These are phyloP conservation scores for Inga laurina DNA, from an alignment of 306 rosid genomes.

Conservation along the genomic window DNA sequence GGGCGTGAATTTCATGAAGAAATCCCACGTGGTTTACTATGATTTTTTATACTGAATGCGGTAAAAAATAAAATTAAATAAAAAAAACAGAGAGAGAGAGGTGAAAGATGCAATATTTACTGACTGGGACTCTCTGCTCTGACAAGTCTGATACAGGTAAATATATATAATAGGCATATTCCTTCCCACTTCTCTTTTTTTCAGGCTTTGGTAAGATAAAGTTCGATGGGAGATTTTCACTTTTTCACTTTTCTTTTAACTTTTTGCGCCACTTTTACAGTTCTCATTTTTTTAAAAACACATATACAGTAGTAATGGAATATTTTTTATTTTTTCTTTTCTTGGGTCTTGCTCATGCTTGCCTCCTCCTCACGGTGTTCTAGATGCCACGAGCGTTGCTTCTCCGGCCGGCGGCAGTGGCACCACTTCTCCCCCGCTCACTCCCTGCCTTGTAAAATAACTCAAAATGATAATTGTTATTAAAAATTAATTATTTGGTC, in stretches of 20 bases:
- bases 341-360: neutral
- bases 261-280: slow-evolving; percentile 35
- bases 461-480: neutral
- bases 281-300: neutral
- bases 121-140: neutral
- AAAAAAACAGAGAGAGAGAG: neutral
- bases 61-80: neutral
- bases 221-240: slow-evolving; percentile 31
- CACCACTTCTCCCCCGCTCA: slow-evolving; percentile 9
- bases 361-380: slow-evolving; percentile 31
- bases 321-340: neutral
- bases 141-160: neutral
- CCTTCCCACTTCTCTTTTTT: neutral
- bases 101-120: neutral
- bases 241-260: slow-evolving; percentile 40
- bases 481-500: neutral
- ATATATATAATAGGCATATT: slow-evolving; percentile 24
- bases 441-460: neutral
- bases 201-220: slow-evolving; percentile 17
- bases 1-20: slow-evolving; percentile 4
- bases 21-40: slow-evolving; percentile 2
- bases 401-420: slow-evolving; percentile 1
- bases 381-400: slow-evolving; percentile 39
- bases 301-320: neutral
- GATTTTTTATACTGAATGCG: neutral